Conservation (phyloP, 352 stramenopile genomes). For the Peronospora farinosa region DNA sequence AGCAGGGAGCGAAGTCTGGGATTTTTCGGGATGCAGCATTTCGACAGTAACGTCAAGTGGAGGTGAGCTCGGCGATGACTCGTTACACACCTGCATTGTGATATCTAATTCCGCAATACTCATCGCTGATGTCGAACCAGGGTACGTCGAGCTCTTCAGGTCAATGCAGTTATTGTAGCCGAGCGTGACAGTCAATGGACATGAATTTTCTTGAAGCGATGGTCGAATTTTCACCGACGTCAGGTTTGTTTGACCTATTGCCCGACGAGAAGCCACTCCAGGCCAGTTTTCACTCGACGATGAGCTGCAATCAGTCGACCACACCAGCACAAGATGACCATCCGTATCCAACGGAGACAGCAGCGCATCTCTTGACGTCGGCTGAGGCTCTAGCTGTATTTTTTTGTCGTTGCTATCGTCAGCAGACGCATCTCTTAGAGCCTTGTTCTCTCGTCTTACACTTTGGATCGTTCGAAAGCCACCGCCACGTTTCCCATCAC, state of each 20-base stretch:
- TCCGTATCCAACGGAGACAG: constrained; percentile 45
- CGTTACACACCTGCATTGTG: constrained; percentile 71
- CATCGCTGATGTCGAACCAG: constrained; percentile 18
- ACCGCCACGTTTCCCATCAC: constrained; percentile 35
- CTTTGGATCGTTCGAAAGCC: constrained; percentile 83
- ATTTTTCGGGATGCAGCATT: constrained; percentile 68
- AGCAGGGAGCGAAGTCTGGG: constrained; percentile 26
- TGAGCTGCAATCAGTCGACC: constrained; percentile 39
- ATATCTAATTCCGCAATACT: constrained; percentile 62
- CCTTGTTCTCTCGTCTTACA: constrained; percentile 81
- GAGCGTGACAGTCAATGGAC: constrained; percentile 67
- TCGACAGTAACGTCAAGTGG: constrained; percentile 76
- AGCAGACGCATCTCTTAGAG: constrained; percentile 35
- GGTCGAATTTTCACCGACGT: constrained; percentile 55
- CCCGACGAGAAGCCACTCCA: constrained; percentile 15
- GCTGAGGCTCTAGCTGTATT: constrained; percentile 37
- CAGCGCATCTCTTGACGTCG: constrained; percentile 53
- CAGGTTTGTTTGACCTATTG: constrained; percentile 61
- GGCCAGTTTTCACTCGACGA: constrained; percentile 15
- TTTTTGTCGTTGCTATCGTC: constrained; percentile 20
- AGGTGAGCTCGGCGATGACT: constrained; percentile 37
- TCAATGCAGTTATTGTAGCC: constrained; percentile 39
- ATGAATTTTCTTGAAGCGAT: constrained; percentile 36
- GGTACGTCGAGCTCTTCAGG: constrained; percentile 16
- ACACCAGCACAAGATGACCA: constrained; percentile 61